Evolutionary conservation across 192 early-diverging fungal genomes (phyloP), one percentile per base, ranked within the genome.

Genomic region (Linnemannia zychae): DNA sequence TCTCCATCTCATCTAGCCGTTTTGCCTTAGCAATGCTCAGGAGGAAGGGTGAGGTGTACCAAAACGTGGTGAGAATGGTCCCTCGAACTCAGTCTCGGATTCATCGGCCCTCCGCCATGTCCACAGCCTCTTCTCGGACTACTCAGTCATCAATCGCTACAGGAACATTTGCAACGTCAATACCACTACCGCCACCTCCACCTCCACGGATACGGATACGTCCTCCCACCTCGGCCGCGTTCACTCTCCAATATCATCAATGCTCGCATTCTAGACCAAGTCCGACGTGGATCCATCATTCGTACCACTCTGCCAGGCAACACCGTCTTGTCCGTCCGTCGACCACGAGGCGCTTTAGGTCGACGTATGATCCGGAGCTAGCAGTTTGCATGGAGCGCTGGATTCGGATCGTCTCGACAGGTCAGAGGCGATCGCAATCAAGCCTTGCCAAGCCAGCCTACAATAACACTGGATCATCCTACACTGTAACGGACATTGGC

Each of bases 1-100:
- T 60, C 24, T 60, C 5, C 3, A 7, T 13, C n/a, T 5, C 34
- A 24, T 50, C 36, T n/a, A n/a, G 22, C 22, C 34, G 11, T 38
- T 69, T 37, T 52, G 40, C 40, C 40, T 74, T 73, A 71, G 83
- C 40, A 24, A 85, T 85, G 83, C 77, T 85, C 50, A 33, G 77
- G 77, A 79, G 83, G 83, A 85, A 76, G 68, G 70, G 83, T 60
- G 77, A 85, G 73, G 77, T 79, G 49, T 79, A 71, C 72, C 66
- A 72, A 74, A 68, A 44, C 53, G 69, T 76, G 36, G 18, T 85
- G 74, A 78, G 67, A 65, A 46, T 78, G 36, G 49, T 68, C n/a
- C 75, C 79, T 60, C 71, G 67, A 71, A 28, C 44, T 44, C 37
- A 65, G 48, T 40, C 75, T 69, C 69, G 69, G 44, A 36, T 17